Base-by-base conservation (phyloP, 2,329 filamentous ascomycete genomes). In the Arachnomyces sp. region DNA sequence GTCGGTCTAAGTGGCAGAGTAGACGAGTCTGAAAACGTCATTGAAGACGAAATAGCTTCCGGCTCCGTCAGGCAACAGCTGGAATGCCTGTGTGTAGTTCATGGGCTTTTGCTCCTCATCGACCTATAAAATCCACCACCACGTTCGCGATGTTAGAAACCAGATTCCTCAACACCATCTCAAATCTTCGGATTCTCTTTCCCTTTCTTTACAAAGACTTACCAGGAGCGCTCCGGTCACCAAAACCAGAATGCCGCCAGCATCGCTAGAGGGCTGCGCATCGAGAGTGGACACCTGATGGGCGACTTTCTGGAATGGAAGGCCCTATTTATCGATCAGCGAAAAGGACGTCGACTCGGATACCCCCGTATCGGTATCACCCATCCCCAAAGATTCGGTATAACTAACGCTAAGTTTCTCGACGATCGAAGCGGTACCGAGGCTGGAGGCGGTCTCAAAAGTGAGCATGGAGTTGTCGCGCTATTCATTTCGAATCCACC, bases 21-120 rank as follows among this genome's bases (percentile, higher is more conserved):
- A 90, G 53, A 95, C 77, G 47, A 96, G 78, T 69, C 86, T 86
- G 80, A 96, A 96, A 63, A 96, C 70, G 65, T 96, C 90, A 74
- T 96, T 95, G 72, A 82, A 82, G 61, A 96, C 84, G 64, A 78
- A 95, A 73, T 84, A 95, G 67, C 74, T 80, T 53, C 80, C 82
- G 37, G 56, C 51, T 18, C 66, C 66, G 40, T 87, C 83, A 45
- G 79, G 81, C 50, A 79, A 66, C 47, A 96, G 82, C 66, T 93
- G 84, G 77, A 96, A 96, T 42, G 77, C 70, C 71, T 96, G 89
- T 42, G 82, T 82, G 70, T 89, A 98, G 75, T 78, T 88, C 83
- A 95, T 92, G 33, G 87, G 86, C 57, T 79, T 79, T 63, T 84
- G 74, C 67, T 88, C 80, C 52, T 89, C 88, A 50, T 95, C 87